These are phyloP conservation scores for Pyrenophora seminiperda DNA, from an alignment of 2,329 filamentous ascomycete species.

Conservation along the genomic window DNA sequence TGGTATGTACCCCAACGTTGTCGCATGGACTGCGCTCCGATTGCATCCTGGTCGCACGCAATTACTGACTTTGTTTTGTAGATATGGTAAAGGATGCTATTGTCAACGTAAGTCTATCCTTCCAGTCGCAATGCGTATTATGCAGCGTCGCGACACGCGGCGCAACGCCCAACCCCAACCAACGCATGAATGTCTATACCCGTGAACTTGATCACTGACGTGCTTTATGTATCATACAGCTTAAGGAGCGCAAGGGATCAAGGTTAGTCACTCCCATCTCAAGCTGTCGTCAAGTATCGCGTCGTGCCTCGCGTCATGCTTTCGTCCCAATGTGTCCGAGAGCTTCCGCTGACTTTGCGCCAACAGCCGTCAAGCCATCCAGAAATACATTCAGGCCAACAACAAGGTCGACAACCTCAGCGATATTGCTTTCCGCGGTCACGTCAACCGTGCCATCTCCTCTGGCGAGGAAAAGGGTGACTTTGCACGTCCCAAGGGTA, in stretches of 20 bases:
- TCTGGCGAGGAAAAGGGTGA: slow-evolving; percentile 82
- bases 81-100: slow-evolving; percentile 77
- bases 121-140: slow-evolving; percentile 53
- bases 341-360: slow-evolving; percentile 42
- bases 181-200: slow-evolving; percentile 14
- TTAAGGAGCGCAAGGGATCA: slow-evolving; percentile 72
- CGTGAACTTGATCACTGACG: slow-evolving; percentile 53
- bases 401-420: slow-evolving; percentile 65
- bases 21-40: slow-evolving; percentile 51
- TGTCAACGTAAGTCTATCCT: slow-evolving; percentile 67
- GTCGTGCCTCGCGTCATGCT: slow-evolving; percentile 30
- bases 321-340: slow-evolving; percentile 26
- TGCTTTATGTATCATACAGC: slow-evolving; percentile 55
- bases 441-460: slow-evolving; percentile 86
- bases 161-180: slow-evolving; percentile 40
- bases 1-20: slow-evolving; percentile 58
- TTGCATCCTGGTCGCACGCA: slow-evolving; percentile 56
- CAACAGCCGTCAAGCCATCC: slow-evolving; percentile 70
- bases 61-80: slow-evolving; percentile 60
- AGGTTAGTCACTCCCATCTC: slow-evolving; percentile 60
- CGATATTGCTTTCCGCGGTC: slow-evolving; percentile 67
- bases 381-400: slow-evolving; percentile 76
- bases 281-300: slow-evolving; percentile 25
- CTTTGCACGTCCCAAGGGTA: slow-evolving; percentile 91
- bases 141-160: slow-evolving; percentile 40